Conservation (phyloP, 2,329 filamentous ascomycete species). For the Penicillium janthinellum region DNA sequence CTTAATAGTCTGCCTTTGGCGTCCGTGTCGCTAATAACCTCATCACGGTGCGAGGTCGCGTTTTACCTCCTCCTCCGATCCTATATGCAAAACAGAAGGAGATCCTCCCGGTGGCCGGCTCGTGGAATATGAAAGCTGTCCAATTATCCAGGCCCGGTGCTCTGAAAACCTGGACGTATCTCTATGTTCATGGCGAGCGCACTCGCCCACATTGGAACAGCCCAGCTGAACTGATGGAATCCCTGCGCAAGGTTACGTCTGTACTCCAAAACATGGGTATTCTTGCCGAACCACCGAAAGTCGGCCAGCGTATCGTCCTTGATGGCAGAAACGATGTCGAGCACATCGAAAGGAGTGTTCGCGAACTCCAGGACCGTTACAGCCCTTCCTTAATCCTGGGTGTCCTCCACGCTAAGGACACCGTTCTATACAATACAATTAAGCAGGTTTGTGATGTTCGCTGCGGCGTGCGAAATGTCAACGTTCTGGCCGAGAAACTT, state of each 20-base stretch:
- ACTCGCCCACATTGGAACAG: conserved; percentile 4
- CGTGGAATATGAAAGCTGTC: conserved; percentile 68
- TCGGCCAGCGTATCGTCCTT: neutral
- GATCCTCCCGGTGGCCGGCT: conserved; percentile 54
- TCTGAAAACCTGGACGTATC: conserved; percentile 32
- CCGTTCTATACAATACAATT: conserved; percentile 63
- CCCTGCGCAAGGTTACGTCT: too few species aligned
- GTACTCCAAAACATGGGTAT: conserved; percentile 32
- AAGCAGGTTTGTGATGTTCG: conserved; percentile 68
- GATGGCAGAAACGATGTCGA: conserved; percentile 8
- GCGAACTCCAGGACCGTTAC: conserved; percentile 20
- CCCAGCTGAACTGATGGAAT: conserved; percentile 19
- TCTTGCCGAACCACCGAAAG: conserved; percentile 8
- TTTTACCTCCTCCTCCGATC: conserved; percentile 67
- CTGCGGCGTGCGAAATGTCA: conserved; percentile 69
- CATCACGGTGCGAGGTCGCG: conserved; percentile 71
- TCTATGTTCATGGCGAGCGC: conserved; percentile 9
- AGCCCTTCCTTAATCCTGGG: conserved; percentile 56
- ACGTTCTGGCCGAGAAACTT: conserved; percentile 59
- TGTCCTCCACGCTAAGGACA: conserved; percentile 57
- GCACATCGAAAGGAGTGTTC: conserved; percentile 26
- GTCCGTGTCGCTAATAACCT: conserved; percentile 54
- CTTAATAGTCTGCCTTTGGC: conserved; percentile 56
- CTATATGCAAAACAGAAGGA: too few species aligned
- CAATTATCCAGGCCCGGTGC: conserved; percentile 57